Evolutionary conservation across 163 green algal species (phyloP).

Genomic region (Chlorella variabilis): DNA sequence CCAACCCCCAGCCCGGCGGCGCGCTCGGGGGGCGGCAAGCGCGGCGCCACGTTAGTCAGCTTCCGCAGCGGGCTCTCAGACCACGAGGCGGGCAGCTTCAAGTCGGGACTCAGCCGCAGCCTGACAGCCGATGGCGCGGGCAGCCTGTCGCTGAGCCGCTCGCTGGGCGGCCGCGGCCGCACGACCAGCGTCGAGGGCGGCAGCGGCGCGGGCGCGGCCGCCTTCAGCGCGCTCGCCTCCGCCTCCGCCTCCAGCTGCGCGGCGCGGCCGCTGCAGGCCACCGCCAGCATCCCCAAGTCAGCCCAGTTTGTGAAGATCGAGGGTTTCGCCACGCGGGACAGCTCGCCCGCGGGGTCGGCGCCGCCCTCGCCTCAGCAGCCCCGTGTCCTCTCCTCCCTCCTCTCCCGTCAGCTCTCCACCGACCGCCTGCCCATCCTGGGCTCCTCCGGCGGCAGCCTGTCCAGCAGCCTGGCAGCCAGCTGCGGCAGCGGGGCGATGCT

Average conservation of each 20-base stretch:
- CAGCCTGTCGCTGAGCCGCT: neutral
- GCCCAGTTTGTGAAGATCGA: conserved; percentile 44
- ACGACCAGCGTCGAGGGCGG: neutral
- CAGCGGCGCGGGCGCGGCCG: neutral
- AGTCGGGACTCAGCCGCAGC: neutral
- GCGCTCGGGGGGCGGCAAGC: neutral
- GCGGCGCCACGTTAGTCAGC: neutral
- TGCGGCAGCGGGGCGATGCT: neutral
- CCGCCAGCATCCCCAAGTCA: conserved; percentile 40
- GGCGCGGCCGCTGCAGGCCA: conserved; percentile 12
- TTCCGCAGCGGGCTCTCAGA: neutral
- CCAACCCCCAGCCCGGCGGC: neutral
- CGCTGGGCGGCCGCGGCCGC: neutral
- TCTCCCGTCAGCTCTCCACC: conserved; percentile 31
- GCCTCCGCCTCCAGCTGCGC: neutral
- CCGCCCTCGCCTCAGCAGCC: conserved; percentile 20
- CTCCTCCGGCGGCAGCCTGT: neutral
- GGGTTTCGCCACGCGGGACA: conserved; percentile 19
- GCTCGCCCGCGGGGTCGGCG: neutral
- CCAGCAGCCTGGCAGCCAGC: neutral
- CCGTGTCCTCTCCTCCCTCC: conserved; percentile 2
- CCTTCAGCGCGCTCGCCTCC: neutral
- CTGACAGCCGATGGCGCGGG: neutral
- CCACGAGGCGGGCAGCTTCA: neutral
- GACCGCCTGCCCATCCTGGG: conserved; percentile 11